Evolutionary conservation across 2,329 filamentous ascomycete genomes (phyloP), one percentile per base, ranked within the genome.

Genomic region (Ceratocystis colombiana): DNA sequence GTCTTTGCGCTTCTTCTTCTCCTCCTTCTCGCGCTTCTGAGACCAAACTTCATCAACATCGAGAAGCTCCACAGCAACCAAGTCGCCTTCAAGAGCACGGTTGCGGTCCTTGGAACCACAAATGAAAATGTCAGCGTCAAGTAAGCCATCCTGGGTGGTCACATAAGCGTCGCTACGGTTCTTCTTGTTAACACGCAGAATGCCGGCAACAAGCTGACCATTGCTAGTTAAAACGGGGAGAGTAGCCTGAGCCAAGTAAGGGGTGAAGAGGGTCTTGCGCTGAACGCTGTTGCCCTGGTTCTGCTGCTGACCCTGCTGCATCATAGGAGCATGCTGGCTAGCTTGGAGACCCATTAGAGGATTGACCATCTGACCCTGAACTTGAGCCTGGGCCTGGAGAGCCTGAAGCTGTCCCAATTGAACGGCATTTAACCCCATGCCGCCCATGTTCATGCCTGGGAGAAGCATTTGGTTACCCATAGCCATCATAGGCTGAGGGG

Each of bases 1-100:
- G 73, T 99, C 94, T 81, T 99, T 99, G 76, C 94, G 89, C 80
- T 97, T 99, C 85, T 99, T 99, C 84, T 99, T 99, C 76, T 99
- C 94, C 78, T 99, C 94, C 76, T 99, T 99, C 76, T 99, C 94
- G 66, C 91, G 90, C 82, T 99, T 99, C 80, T 99, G 94, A 28
- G 88, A 85, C 94, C 94, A 99, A 2, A 99, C 94, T 74, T 99
- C 94, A 74, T 97, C 94, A 6, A 99, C 94, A 73, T 99, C 93
- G 64, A 99, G 85, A 61, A 99, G 86, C 77, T 99, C 94, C 65
- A 99, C 86, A 41, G 94, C 94, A 67, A 99, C 94, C 66, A 96
- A 83, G 75, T 99, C 94, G 68, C 94, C 94, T 75, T 99, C 94
- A 45, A 99, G 83, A 66, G 94, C 94, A 76, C 94, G 89, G 76